These are phyloP conservation scores for Trichoderma brevicompactum DNA, from an alignment of 2,329 filamentous ascomycete genomes.

Conservation along the genomic window DNA sequence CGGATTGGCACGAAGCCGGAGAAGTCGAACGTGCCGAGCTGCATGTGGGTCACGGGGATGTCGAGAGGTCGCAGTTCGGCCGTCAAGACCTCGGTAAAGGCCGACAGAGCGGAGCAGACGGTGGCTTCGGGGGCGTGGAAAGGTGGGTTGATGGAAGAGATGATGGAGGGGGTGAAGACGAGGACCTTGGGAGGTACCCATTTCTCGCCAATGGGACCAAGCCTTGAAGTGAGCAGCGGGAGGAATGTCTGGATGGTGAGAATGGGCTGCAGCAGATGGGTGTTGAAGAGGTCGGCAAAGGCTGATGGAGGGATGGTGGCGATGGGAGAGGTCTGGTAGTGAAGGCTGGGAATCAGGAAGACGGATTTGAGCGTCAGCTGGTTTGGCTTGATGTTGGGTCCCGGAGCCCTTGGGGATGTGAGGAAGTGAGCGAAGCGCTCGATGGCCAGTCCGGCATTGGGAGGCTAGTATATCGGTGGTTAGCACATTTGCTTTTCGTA, in stretches of 20 bases:
- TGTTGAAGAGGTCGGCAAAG: constrained; percentile 90
- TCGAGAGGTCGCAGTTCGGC: constrained; percentile 76
- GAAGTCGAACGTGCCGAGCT: constrained; percentile 90
- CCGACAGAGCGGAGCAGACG: constrained; percentile 82
- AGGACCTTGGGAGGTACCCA: constrained; percentile 68
- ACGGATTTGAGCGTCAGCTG: constrained; percentile 77
- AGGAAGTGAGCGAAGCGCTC: constrained; percentile 74
- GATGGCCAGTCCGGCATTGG: constrained; percentile 69
- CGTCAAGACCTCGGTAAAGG: constrained; percentile 79
- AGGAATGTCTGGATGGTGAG: constrained; percentile 87
- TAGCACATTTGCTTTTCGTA: not conserved
- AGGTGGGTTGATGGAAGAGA: constrained; percentile 76
- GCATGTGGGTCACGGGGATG: constrained; percentile 83
- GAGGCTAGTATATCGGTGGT: constrained; percentile 54
- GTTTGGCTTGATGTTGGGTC: constrained; percentile 75
- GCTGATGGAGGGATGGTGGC: constrained; percentile 81
- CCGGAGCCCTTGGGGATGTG: constrained; percentile 74
- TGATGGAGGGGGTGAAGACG: constrained; percentile 78
- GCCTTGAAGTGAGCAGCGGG: constrained; percentile 70
- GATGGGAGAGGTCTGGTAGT: constrained; percentile 81
- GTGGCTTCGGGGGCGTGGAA: constrained; percentile 86
- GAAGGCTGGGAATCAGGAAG: constrained; percentile 79
- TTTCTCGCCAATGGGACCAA: constrained; percentile 57
- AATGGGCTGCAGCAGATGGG: constrained; percentile 86
- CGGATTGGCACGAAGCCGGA: constrained; percentile 62